Evolutionary conservation across 352 stramenopile species (phyloP).

Genomic region (Phytophthora parvispora): DNA sequence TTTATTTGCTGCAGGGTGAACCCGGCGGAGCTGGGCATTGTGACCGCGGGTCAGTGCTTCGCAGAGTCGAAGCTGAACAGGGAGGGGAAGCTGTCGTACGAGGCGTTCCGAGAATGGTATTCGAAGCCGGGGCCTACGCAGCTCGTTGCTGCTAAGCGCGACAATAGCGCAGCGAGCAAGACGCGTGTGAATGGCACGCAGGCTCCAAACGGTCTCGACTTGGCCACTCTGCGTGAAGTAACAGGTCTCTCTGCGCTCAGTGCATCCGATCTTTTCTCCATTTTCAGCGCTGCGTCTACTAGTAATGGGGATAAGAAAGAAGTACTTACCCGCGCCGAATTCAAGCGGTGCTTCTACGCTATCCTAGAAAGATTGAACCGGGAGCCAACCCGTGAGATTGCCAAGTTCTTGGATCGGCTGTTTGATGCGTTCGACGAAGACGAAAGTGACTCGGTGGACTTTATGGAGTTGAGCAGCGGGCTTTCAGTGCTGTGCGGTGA

Average conservation of each 20-base stretch:
- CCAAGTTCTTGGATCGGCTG: slow-evolving; percentile 71
- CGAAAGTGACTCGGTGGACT: slow-evolving; percentile 75
- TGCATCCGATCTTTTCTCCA: slow-evolving; percentile 67
- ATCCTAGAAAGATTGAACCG: slow-evolving; percentile 74
- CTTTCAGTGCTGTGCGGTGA: slow-evolving; percentile 84
- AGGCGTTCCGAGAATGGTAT: slow-evolving; percentile 85
- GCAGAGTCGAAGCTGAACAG: slow-evolving; percentile 67
- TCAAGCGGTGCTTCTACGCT: slow-evolving; percentile 74
- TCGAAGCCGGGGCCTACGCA: slow-evolving; percentile 68
- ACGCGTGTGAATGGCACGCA: slow-evolving; percentile 20
- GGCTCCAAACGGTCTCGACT: slow-evolving; percentile 19
- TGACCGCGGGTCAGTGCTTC: slow-evolving; percentile 86
- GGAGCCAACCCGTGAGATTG: slow-evolving; percentile 56
- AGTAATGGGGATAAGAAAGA: slow-evolving; percentile 15
- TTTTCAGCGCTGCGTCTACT: slow-evolving; percentile 54
- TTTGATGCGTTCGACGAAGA: slow-evolving; percentile 87
- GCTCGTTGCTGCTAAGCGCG: slow-evolving; percentile 29
- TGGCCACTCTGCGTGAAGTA: slow-evolving; percentile 52
- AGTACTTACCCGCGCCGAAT: slow-evolving; percentile 66
- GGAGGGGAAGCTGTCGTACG: slow-evolving; percentile 80
- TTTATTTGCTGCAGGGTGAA: slow-evolving; percentile 49
- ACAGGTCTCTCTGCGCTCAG: slow-evolving; percentile 64
- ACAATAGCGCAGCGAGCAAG: slow-evolving; percentile 4
- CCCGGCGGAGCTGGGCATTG: slow-evolving; percentile 66
- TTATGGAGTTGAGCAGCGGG: slow-evolving; percentile 80